Conservation (phyloP, 371 early-diverging fungal genomes). For the Zancudomyces culisetae region DNA sequence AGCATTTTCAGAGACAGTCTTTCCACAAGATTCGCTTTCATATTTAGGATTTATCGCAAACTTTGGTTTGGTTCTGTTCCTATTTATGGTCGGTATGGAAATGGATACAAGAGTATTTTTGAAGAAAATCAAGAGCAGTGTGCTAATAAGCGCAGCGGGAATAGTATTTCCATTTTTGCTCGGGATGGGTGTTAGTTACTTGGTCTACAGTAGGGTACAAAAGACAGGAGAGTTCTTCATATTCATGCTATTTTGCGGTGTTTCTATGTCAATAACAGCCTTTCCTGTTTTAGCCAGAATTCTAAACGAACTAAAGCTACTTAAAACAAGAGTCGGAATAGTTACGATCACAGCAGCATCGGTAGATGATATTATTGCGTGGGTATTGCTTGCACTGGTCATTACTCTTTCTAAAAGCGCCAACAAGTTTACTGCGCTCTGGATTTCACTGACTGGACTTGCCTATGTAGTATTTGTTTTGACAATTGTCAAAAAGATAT, state of each 20-base stretch:
- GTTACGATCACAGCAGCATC: conserved; percentile 71
- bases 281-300: conserved; percentile 88
- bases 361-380: conserved; percentile 71
- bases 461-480: conserved; percentile 42
- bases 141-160: conserved; percentile 43
- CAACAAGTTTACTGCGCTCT: conserved; percentile 41
- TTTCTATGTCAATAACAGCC: conserved; percentile 83
- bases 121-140: conserved; percentile 13
- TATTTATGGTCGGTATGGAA: conserved; percentile 76
- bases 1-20: conserved; percentile 35
- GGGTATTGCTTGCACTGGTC: conserved; percentile 63
- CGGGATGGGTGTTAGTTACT: conserved; percentile 46
- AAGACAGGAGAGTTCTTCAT: conserved; percentile 32
- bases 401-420: conserved; percentile 50
- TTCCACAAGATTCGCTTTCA: conserved; percentile 39
- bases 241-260: conserved; percentile 64
- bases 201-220: conserved; percentile 33
- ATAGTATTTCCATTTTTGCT: conserved; percentile 59
- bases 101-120: conserved; percentile 33
- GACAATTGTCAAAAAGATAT: conserved; percentile 33
- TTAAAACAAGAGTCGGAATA: conserved; percentile 62
- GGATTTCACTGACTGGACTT: conserved; percentile 39
- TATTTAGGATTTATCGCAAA: conserved; percentile 59
- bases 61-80: conserved; percentile 71
- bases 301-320: conserved; percentile 61